Evolutionary conservation across 352 stramenopile genomes (phyloP).

Genomic region (Thraustochytrium striatum): DNA sequence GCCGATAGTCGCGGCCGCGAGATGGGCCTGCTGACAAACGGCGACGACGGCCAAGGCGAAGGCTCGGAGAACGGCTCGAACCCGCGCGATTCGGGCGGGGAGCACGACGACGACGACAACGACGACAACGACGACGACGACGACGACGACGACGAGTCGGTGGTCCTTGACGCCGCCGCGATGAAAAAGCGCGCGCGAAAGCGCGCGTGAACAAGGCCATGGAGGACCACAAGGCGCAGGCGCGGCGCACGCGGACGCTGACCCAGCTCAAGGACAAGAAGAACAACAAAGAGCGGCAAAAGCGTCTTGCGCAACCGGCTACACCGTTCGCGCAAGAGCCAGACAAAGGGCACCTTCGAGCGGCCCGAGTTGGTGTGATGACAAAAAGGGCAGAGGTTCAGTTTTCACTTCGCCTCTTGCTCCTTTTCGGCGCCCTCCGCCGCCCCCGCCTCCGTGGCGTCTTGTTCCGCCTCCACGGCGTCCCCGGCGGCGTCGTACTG

Average conservation of each 20-base stretch:
- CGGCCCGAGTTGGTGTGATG: neutral
- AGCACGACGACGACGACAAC: neutral
- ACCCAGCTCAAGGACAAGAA: slow-evolving; percentile 38
- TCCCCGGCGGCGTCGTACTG: too few species aligned
- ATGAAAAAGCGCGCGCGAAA: slow-evolving; percentile 1
- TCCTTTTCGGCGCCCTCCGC: too few species aligned
- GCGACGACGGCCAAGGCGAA: neutral
- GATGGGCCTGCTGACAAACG: neutral
- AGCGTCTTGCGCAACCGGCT: slow-evolving; percentile 26
- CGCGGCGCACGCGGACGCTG: neutral
- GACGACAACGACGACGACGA: neutral
- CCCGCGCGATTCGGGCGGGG: neutral
- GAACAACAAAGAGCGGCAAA: neutral
- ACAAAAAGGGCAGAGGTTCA: neutral
- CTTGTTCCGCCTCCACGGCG: too few species aligned
- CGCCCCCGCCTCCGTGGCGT: too few species aligned
- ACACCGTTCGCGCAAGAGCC: too few species aligned
- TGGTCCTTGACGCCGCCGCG: slow-evolving; percentile 29
- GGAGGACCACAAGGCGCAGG: neutral
- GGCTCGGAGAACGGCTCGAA: neutral
- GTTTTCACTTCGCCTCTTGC: too few species aligned
- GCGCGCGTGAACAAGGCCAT: slow-evolving; percentile 23
- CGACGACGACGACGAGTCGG: slow-evolving; percentile 5
- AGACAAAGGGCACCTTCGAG: slow-evolving; percentile 6
- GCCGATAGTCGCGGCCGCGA: neutral